A percentile compares a stretch with the other conserved stretches of the same genome.
phyloP scores from a whole-genome alignment of 805 yeast species.

The Candida coquimbonensis region DNA sequence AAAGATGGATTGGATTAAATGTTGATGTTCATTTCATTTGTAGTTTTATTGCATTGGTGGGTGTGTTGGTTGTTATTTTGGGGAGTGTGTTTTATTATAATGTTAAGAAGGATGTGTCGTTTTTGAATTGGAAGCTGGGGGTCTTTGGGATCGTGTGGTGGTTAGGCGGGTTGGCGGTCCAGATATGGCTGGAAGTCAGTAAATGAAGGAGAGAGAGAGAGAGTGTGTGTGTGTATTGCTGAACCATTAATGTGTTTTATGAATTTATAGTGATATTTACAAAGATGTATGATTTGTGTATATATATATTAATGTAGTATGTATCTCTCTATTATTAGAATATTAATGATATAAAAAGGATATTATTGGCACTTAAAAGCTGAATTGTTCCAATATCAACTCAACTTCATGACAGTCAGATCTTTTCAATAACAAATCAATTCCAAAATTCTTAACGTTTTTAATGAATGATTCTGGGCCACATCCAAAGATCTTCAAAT shows the following conservation, averaged over 20 bases:
- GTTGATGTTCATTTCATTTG: slow-evolving; percentile 19
- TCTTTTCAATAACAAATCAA: background rate
- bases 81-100: slow-evolving; percentile 11
- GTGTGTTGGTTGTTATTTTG: slow-evolving; percentile 13
- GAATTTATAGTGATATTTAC: no score
- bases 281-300: no score
- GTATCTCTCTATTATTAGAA: no score
- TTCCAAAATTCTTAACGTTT: slow-evolving; percentile 18
- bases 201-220: background rate
- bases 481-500: slow-evolving; percentile 19
- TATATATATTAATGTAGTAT: no score
- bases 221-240: no score
- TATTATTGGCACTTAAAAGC: slow-evolving; percentile 3
- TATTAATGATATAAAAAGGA: no score
- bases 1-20: slow-evolving; percentile 7
- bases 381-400: slow-evolving; percentile 18
- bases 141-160: slow-evolving; percentile 21
- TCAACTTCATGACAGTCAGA: slow-evolving; percentile 7
- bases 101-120: slow-evolving; percentile 10
- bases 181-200: slow-evolving; percentile 17
- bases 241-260: no score
- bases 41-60: slow-evolving; percentile 16
- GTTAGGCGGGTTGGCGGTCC: slow-evolving; percentile 17
- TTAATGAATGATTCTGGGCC: slow-evolving; percentile 19
- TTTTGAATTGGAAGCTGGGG: slow-evolving; percentile 21